Base-by-base conservation (phyloP, 495 filamentous ascomycete genomes). In the Hypomontagnella monticulosa region DNA sequence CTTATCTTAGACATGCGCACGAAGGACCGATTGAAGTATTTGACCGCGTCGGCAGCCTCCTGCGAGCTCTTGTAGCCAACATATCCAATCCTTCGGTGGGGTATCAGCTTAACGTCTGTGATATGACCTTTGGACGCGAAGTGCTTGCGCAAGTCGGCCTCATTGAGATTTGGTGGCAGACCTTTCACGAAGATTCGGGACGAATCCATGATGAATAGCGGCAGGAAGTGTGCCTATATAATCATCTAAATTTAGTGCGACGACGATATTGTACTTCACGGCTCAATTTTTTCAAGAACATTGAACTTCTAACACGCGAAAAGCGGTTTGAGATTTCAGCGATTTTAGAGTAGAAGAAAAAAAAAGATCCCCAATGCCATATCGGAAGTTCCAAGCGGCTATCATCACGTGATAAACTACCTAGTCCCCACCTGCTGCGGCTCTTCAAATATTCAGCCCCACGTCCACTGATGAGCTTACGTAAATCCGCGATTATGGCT, bases 1-100 rank as follows among this genome's bases (percentile, higher is more conserved):
- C 76, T 79, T 66, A 99, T 91, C 85, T 87, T 95, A n/a, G 93
- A 96, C 93, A 96, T 96, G 61, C 93, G 91, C 63, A 99, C 91
- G 76, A 93, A 99, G 61, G 93, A 86, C 71, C 87, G 91, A 79
- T 99, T 93, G 85, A 97, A 96, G 78, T 96, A 97, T 71, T 91
- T 91, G 63, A 94, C 90, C 46, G 95, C 95, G 67, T 87, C 83
- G 42, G 83, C 78, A 47, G 95, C 95, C 67, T 90, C 90, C 62
- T 93, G 86, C 41, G 87, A 81, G 52, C 85, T 91, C 77, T 91
- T 94, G 82, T 93, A 98, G 61, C 95, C 95, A 61, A 99, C 87
- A 83, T 97, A 99, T 66, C 93, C 95, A 79, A 99, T 97, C 56
- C 93, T 85, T 70, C 95, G 86, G 69, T 90, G 85, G 15, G 93